Conservation (phyloP, 192 early-diverging fungal species). For the Gonapodya sp. region DNA sequence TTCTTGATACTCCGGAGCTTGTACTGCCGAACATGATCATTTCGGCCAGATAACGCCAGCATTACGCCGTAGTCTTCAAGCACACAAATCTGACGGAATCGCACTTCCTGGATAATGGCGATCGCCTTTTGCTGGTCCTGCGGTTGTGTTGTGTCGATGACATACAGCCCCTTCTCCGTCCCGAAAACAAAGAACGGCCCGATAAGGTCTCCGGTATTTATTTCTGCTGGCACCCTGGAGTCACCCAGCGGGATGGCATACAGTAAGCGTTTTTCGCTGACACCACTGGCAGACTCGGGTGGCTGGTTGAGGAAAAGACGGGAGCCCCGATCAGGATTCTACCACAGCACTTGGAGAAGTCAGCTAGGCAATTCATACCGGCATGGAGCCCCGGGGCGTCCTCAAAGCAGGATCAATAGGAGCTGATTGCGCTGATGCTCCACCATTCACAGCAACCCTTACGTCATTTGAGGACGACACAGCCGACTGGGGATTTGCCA, state of each 20-base stretch:
- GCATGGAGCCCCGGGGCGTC: no score
- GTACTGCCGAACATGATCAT: slow-evolving; percentile 53
- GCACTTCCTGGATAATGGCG: slow-evolving; percentile 36
- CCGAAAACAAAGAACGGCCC: slow-evolving; percentile 40
- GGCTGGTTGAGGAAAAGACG: no score
- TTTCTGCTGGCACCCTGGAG: slow-evolving; percentile 22
- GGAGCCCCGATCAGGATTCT: no score
- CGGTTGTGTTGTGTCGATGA: slow-evolving; percentile 31
- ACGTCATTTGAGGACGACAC: no score
- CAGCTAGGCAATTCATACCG: no score
- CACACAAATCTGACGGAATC: slow-evolving; percentile 48
- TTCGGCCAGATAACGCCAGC: slow-evolving; percentile 47
- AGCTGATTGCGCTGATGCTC: no score
- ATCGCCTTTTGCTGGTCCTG: slow-evolving; percentile 28
- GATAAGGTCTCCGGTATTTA: slow-evolving; percentile 38
- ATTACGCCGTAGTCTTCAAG: slow-evolving; percentile 44
- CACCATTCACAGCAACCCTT: no score
- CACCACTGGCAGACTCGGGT: background rate
- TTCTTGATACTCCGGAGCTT: slow-evolving; percentile 37
- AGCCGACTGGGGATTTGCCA: no score
- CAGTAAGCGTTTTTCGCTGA: slow-evolving; percentile 12
- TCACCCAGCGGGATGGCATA: slow-evolving; percentile 20
- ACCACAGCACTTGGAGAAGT: no score
- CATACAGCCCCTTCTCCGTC: slow-evolving; percentile 40
- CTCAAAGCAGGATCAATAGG: no score